phyloP scores from a whole-genome alignment of 192 early-diverging fungal species.

The Haplosporangium gracile region DNA sequence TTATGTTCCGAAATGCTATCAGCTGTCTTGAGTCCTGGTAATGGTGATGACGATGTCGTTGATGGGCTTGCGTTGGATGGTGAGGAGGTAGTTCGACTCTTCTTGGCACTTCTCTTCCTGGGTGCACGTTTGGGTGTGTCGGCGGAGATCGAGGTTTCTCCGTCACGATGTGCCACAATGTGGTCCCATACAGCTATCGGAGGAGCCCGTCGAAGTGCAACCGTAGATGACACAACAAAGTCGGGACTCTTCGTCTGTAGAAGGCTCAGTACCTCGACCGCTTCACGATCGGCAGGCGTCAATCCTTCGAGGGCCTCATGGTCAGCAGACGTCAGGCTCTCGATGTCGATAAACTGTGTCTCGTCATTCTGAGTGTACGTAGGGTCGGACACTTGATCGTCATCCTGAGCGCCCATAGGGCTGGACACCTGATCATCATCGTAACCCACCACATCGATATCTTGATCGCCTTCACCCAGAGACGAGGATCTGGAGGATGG shows the following conservation, averaged over 20 bases:
- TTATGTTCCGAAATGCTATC: not conserved
- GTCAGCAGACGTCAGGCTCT: not conserved
- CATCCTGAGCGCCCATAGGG: no score
- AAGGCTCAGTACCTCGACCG: not conserved
- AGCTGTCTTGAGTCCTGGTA: not conserved
- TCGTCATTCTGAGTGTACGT: not conserved
- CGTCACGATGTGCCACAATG: not conserved
- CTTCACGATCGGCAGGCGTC: not conserved
- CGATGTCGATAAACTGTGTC: not conserved
- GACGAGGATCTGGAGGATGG: not conserved
- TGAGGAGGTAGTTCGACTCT: not conserved
- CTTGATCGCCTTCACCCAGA: conserved; percentile 2
- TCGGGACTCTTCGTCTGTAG: not conserved
- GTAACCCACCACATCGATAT: not conserved
- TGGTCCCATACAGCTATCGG: not conserved
- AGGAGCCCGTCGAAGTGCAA: not conserved
- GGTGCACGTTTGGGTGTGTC: not conserved
- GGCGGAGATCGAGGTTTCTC: not conserved
- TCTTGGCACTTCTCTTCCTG: not conserved
- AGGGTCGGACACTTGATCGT: no score
- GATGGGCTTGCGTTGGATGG: not conserved
- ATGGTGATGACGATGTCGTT: not conserved
- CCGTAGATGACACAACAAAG: not conserved
- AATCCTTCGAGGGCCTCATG: not conserved
- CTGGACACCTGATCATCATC: no score